Evolutionary conservation across 495 filamentous ascomycete species (phyloP).

Genomic region (Penicillium herquei): DNA sequence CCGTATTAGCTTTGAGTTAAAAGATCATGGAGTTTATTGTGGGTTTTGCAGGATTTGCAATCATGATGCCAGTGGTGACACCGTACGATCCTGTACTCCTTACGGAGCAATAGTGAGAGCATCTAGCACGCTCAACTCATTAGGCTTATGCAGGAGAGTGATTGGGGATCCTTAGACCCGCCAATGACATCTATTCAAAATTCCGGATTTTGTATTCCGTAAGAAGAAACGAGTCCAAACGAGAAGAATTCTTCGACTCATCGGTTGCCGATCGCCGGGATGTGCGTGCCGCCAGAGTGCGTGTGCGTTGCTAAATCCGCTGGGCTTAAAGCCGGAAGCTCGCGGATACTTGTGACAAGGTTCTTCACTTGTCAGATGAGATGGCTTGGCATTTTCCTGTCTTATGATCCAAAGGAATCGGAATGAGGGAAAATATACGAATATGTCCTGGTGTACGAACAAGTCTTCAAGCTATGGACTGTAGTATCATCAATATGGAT

Average conservation of each 20-base stretch:
- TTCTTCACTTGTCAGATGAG: background rate
- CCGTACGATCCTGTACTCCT: background rate
- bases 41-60: too few relatives aligned
- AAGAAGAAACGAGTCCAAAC: background rate
- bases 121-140: background rate
- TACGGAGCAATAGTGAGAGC: background rate
- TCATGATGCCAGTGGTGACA: background rate
- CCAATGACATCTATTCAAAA: background rate
- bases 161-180: background rate
- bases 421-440: background rate
- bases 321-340: conserved; percentile 14
- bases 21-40: too few relatives aligned
- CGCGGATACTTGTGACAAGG: conserved; percentile 19
- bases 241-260: background rate
- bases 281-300: conserved; percentile 4
- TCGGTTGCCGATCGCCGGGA: background rate
- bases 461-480: too few relatives aligned
- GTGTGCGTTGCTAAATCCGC: conserved; percentile 2
- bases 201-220: background rate
- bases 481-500: too few relatives aligned
- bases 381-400: background rate
- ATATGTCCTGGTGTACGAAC: too few relatives aligned
- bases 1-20: too few relatives aligned
- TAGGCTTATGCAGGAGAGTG: background rate
- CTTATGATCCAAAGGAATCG: background rate